Evolutionary conservation across 306 rosid species (phyloP), one percentile per base, ranked within the genome.

Genomic region (Inga laurina): DNA sequence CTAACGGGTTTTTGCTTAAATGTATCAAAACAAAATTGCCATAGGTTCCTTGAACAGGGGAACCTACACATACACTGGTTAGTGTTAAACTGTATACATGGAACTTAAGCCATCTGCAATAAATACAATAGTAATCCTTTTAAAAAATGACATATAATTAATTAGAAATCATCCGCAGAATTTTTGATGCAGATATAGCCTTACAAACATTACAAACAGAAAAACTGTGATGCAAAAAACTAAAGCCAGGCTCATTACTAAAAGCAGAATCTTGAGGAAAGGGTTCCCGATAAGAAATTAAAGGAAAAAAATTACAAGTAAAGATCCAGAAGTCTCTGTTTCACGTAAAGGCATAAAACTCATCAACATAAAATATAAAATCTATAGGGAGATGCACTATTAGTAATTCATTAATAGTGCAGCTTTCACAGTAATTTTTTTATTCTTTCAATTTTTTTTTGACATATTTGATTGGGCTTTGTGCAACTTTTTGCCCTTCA

Each of bases 171-270:
- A 72, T 22, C 35, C 2, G 43, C n/a, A 72, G 49, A 68, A 54
- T 3, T 43, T 46, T 70, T 19, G 34, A 57, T 22, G 37, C 41
- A 70, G 54, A 32, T 57, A 21, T 27, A 56, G 62, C 54, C 62
- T 61, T 64, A 51, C 72, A 81, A 72, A 11, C 61, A 18, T 52
- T 19, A 52, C 22, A 52, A 52, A 52, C 59, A 70, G 35, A 72
- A 77, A 73, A 8, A 44, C 10, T 65, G 39, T 57, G 45, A 82
- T 54, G 80, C 73, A 52, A 52, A 67, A 64, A 27, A 27, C 5
- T 0, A 35, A 34, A 7, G 22, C 8, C 7, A 22, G 13, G 5
- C n/a, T 52, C 10, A 52, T 52, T 18, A 10, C 66, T 68, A 24
- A 68, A 37, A 37, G 15, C 13, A 18, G 27, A 37, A 18, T 35